A percentile compares a stretch with the other conserved stretches of the same genome.
phyloP scores from a whole-genome alignment of 805 yeast species.

The Ogataea neopini region DNA sequence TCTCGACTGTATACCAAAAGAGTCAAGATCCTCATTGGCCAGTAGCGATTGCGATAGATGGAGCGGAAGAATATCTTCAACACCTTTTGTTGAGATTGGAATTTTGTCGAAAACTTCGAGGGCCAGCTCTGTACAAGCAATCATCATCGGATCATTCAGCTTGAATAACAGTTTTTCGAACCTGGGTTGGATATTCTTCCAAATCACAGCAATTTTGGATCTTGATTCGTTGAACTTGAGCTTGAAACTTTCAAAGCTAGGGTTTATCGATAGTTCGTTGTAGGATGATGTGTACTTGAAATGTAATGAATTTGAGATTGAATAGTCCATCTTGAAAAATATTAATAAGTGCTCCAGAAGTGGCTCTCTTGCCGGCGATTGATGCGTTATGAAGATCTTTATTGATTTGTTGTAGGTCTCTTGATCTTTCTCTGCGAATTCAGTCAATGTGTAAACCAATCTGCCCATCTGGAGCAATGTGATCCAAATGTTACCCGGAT shows the following conservation, averaged over 20 bases:
- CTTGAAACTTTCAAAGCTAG: conserved; percentile 63
- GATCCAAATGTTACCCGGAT: conserved; percentile 73
- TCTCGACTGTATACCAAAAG: conserved; percentile 41
- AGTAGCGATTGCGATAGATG: conserved; percentile 27
- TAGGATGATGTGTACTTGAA: conserved; percentile 69
- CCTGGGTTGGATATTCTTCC: conserved; percentile 59
- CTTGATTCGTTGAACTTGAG: conserved; percentile 62
- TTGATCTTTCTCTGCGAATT: conserved; percentile 37
- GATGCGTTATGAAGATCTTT: conserved; percentile 64
- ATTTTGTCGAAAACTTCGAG: conserved; percentile 62
- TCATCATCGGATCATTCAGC: conserved; percentile 43
- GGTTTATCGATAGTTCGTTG: conserved; percentile 64
- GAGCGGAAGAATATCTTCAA: conserved; percentile 35
- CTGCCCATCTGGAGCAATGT: conserved; percentile 71
- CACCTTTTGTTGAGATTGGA: conserved; percentile 46
- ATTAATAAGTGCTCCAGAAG: conserved; percentile 67
- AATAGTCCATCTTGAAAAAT: conserved; percentile 67
- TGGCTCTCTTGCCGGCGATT: conserved; percentile 71
- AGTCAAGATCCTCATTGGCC: conserved; percentile 42
- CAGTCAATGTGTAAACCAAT: conserved; percentile 49
- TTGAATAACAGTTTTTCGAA: conserved; percentile 44
- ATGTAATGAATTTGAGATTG: conserved; percentile 72
- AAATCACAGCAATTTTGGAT: conserved; percentile 59
- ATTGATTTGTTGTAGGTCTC: conserved; percentile 42
- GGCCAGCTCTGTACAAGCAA: conserved; percentile 53